Evolutionary conservation across 495 filamentous ascomycete genomes (phyloP).

Genomic region (Xylaria telfairii): DNA sequence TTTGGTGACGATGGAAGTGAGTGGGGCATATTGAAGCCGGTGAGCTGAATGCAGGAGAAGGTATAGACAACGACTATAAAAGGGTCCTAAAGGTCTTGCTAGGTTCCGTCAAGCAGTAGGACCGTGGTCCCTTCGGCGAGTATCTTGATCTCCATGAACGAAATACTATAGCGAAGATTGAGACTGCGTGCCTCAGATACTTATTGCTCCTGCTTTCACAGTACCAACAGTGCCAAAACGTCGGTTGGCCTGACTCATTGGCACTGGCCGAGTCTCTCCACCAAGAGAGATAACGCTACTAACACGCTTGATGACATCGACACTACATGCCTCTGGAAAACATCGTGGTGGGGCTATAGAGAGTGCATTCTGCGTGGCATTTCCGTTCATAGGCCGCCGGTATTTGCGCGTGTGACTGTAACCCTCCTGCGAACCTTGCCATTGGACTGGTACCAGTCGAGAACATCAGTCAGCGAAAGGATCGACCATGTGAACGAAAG

Average conservation of each 20-base stretch:
- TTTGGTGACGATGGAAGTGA: constrained; percentile 43
- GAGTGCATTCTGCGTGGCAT: background rate
- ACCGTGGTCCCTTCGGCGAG: constrained; percentile 33
- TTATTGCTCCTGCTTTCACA: constrained; percentile 40
- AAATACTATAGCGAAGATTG: constrained; percentile 26
- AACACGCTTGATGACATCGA: constrained; percentile 29
- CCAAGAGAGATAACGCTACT: constrained; percentile 22
- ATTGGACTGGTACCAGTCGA: constrained; percentile 35
- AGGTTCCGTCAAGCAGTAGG: constrained; percentile 41
- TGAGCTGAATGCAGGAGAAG: background rate
- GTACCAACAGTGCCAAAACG: constrained; percentile 8
- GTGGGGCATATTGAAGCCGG: constrained; percentile 37
- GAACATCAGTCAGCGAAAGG: constrained; percentile 28
- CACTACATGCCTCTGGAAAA: background rate
- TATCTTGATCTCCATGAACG: constrained; percentile 38
- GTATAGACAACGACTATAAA: constrained; percentile 7
- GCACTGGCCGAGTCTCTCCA: constrained; percentile 22
- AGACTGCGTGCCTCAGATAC: constrained; percentile 33
- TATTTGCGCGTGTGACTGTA: constrained; percentile 32
- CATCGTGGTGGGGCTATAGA: constrained; percentile 29
- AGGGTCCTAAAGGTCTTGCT: constrained; percentile 21
- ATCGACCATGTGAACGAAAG: constrained; percentile 35
- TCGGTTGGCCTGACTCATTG: background rate
- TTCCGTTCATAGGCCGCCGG: background rate
- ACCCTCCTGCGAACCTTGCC: constrained; percentile 30